phyloP scores from a whole-genome alignment of 2,329 filamentous ascomycete species.

The Fusarium buharicum region DNA sequence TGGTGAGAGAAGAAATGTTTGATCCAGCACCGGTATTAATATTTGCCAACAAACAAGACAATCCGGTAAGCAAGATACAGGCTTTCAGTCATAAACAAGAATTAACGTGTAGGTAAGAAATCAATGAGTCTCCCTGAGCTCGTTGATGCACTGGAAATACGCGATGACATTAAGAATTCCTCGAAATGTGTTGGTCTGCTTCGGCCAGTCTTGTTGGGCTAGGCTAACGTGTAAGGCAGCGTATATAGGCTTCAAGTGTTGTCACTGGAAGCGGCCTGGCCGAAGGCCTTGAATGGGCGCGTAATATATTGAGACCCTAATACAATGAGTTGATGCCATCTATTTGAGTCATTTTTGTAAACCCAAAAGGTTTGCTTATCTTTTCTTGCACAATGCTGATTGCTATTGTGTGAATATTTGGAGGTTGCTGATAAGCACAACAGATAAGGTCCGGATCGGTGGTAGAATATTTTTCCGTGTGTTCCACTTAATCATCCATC shows the following conservation, averaged over 20 bases:
- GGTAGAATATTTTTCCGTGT: not conserved
- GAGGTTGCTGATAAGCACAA: not conserved
- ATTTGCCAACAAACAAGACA: constrained; percentile 17
- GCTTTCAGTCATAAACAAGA: too few relatives aligned
- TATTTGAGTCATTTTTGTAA: too few relatives aligned
- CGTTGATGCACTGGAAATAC: not conserved
- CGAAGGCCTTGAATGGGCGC: too few relatives aligned
- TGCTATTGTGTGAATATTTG: too few relatives aligned
- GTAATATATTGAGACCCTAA: too few relatives aligned
- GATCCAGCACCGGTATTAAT: constrained; percentile 6
- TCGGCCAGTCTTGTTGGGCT: too few relatives aligned
- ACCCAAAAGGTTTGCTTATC: too few relatives aligned
- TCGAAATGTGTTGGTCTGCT: constrained; percentile 2
- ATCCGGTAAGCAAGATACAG: not conserved
- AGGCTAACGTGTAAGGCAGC: not conserved
- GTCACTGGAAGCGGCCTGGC: not conserved
- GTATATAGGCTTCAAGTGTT: not conserved
- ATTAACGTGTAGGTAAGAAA: not conserved
- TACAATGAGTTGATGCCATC: too few relatives aligned
- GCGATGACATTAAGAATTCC: not conserved
- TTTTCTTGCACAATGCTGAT: too few relatives aligned
- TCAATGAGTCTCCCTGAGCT: not conserved
- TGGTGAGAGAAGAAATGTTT: not conserved
- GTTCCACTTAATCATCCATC: not conserved
- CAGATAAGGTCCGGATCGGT: not conserved